Evolutionary conservation across 257 asterid genomes (phyloP).

Genomic region (Mentha longifolia): DNA sequence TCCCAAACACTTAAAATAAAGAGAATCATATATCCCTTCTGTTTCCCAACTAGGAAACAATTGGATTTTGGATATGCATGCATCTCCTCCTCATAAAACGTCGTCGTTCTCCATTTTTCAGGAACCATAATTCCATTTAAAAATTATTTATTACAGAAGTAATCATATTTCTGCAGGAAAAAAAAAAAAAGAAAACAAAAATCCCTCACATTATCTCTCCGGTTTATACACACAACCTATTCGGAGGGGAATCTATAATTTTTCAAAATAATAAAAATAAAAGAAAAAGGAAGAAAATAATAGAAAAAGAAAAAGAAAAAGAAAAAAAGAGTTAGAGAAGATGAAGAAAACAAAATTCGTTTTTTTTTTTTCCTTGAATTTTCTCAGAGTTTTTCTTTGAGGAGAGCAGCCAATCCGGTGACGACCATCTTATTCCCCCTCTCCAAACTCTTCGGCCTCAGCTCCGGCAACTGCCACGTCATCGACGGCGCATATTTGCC

Average conservation of each 20-base stretch:
- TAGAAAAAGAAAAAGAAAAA: background rate
- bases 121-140: background rate
- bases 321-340: constrained; percentile 32
- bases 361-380: constrained; percentile 10
- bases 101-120: background rate
- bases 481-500: constrained; percentile 24
- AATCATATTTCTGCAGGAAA: too few relatives aligned
- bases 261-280: background rate
- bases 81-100: constrained; percentile 8
- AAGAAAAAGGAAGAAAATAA: background rate
- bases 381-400: constrained; percentile 59
- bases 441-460: constrained; percentile 64
- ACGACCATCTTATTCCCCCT: constrained; percentile 65
- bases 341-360: constrained; percentile 32
- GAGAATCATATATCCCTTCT: constrained; percentile 21
- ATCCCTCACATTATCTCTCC: constrained; percentile 31
- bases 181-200: constrained; percentile 1
- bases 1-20: constrained; percentile 12
- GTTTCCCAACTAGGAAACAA: constrained; percentile 36
- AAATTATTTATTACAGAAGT: background rate
- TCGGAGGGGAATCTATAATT: constrained; percentile 27
- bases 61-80: constrained; percentile 34
- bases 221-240: constrained; percentile 13
- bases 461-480: constrained; percentile 71
- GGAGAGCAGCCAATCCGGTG: constrained; percentile 82